Evolutionary conservation across 1,139 yeast species (phyloP), one percentile per base, ranked within the genome.

Genomic region (Blastobotrys illinoisensis): DNA sequence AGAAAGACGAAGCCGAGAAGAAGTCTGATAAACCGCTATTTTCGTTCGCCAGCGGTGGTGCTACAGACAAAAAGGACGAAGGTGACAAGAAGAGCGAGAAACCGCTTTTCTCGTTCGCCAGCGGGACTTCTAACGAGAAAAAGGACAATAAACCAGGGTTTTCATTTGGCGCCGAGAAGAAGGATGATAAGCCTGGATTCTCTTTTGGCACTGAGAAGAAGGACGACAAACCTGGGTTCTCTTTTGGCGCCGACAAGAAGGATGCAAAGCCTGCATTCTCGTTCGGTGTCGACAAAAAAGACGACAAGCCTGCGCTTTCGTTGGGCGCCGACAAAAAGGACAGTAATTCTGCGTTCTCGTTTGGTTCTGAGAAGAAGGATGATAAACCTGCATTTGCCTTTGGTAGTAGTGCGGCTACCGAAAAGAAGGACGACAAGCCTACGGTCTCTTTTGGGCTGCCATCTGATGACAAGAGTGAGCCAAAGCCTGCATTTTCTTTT

Each of bases 1-100:
- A 56, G 48, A 47, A 28, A 44, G 47, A 45, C 7, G 47, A 59
- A 11, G n/a, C 19, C 5, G 18, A 43, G 20, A 14, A 14, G 13
- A 14, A 20, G n/a, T 47, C 23, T 43, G 9, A 44, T 18, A 67
- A 62, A 18, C 62, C 69, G 9, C 57, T 65, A 3, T 62, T 68
- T 46, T 61, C 71, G 1, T 67, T 71, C 54, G 73, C 74, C n/a
- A n/a, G n/a, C 23, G 49, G 49, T 55, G 74, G 74, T 26, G 61
- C 67, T 14, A 66, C 70, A 40, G 57, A 70, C n/a, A 64, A 57
- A 6, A 47, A 32, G 49, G 47, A 46, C n/a, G 47, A 24, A 51
- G 62, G 61, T 14, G 64, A 57, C 3, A 55, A 56, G 48, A 47
- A 32, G 49, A 36, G 9, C n/a, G 36, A 59, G 13, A 67, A 62